Evolutionary conservation across 129 eudicot species (phyloP).

Genomic region (Deinandra increscens): DNA sequence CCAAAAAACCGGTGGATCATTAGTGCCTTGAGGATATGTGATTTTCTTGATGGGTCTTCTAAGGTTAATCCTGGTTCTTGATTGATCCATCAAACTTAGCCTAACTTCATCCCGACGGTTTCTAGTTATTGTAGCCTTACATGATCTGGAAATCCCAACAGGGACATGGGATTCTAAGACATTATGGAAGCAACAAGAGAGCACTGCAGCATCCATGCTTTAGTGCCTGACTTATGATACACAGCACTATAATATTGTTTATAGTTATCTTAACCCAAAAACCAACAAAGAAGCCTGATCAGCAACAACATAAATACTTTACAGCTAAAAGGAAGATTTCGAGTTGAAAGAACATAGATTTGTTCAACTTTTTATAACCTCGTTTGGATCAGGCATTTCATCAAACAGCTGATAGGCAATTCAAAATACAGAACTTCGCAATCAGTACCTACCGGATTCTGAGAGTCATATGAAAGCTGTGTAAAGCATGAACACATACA

Average conservation of each 20-base stretch:
- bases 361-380: not conserved
- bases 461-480: not conserved
- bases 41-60: constrained; percentile 56
- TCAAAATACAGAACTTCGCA: not conserved
- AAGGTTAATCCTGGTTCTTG: constrained; percentile 33
- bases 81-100: constrained; percentile 13
- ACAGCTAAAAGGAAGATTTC: not conserved
- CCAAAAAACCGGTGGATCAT: constrained; percentile 46
- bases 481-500: not conserved
- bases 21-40: constrained; percentile 44
- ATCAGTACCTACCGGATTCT: not conserved
- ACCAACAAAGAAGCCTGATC: not conserved
- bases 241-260: constrained; percentile 7
- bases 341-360: not conserved
- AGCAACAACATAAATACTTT: not conserved
- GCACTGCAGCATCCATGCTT: constrained; percentile 28
- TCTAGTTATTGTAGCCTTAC: not conserved
- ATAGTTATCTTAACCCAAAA: not conserved
- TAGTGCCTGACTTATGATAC: constrained; percentile 17
- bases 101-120: not conserved
- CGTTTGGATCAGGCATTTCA: constrained; percentile 28
- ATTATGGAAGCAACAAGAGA: constrained; percentile 24
- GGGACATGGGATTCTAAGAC: constrained; percentile 10
- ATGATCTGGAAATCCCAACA: not conserved
- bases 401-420: constrained; percentile 31